Percentiles rank a stretch among this genome's conserved stretches.
Evolutionary conservation across 371 early-diverging fungal genomes (phyloP).

Genomic region (Lichtheimia corymbifera): DNA sequence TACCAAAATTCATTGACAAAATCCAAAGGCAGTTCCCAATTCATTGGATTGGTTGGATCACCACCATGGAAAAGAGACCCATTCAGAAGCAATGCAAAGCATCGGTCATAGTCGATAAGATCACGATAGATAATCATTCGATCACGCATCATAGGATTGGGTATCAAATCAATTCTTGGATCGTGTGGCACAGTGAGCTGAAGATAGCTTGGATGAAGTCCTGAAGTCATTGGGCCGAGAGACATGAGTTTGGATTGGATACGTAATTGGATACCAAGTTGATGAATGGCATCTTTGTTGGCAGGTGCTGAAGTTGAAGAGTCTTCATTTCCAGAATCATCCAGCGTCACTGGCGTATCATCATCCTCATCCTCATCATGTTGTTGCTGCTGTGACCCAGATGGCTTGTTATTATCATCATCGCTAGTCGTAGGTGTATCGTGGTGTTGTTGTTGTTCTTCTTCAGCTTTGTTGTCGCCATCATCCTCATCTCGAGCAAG

Average conservation of each 20-base stretch:
- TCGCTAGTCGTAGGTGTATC: too few species aligned
- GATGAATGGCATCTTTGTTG: conserved; percentile 18
- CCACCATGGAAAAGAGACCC: conserved; percentile 46
- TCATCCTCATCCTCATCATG: too few species aligned
- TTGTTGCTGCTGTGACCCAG: too few species aligned
- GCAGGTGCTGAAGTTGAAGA: not conserved
- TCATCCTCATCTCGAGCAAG: too few species aligned
- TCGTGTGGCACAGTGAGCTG: conserved; percentile 46
- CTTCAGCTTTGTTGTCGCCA: too few species aligned
- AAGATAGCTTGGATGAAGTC: conserved; percentile 22
- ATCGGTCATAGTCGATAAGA: conserved; percentile 47
- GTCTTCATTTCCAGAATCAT: not conserved
- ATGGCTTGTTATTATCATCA: too few species aligned
- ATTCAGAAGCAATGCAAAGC: conserved; percentile 38
- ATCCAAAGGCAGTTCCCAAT: conserved; percentile 33
- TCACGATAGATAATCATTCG: conserved; percentile 54
- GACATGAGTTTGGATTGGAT: conserved; percentile 10
- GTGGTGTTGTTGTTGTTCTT: too few species aligned
- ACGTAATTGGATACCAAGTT: conserved; percentile 20
- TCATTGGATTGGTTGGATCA: conserved; percentile 42
- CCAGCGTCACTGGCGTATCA: not conserved
- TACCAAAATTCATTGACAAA: conserved; percentile 21
- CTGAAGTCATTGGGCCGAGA: conserved; percentile 4
- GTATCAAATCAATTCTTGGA: conserved; percentile 51
- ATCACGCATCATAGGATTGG: conserved; percentile 49